Conservation (phyloP, 805 yeast genomes). For the Candida arabinofermentans region DNA sequence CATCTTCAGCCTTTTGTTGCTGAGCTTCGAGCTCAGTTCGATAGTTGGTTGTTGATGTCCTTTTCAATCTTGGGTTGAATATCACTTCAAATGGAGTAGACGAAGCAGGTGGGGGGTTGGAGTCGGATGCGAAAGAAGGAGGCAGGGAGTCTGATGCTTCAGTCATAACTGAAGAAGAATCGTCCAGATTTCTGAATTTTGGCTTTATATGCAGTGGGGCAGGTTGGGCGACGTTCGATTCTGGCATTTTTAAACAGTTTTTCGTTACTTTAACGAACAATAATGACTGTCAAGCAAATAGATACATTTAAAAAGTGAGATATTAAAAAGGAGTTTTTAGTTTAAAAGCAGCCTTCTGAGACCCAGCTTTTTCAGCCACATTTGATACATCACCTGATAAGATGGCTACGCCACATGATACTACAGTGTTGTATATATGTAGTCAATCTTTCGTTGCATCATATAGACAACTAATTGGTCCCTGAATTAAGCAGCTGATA, state of each 20-base stretch:
- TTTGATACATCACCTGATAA: too few species aligned
- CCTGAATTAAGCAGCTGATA: too few species aligned
- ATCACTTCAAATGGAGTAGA: slow-evolving; percentile 12
- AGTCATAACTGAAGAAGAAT: background rate
- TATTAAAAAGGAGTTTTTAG: too few species aligned
- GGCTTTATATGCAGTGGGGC: background rate
- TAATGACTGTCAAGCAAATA: too few species aligned
- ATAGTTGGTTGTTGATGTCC: slow-evolving; percentile 19
- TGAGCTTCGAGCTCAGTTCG: slow-evolving; percentile 21
- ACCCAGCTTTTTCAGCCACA: too few species aligned
- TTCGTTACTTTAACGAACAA: too few species aligned
- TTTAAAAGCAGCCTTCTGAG: too few species aligned
- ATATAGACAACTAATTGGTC: too few species aligned
- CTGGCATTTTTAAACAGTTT: background rate
- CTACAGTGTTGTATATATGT: too few species aligned
- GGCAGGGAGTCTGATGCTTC: background rate
- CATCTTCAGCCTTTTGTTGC: slow-evolving; percentile 6
- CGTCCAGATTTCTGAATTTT: background rate
- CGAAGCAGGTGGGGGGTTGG: slow-evolving; percentile 20
- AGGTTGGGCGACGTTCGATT: background rate
- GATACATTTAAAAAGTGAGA: too few species aligned
- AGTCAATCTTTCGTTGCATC: too few species aligned
- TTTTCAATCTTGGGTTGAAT: slow-evolving; percentile 9
- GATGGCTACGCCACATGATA: too few species aligned
- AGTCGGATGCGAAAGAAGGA: slow-evolving; percentile 1